phyloP scores from a whole-genome alignment of 2,329 filamentous ascomycete species.

The Bipolaris gigantea region DNA sequence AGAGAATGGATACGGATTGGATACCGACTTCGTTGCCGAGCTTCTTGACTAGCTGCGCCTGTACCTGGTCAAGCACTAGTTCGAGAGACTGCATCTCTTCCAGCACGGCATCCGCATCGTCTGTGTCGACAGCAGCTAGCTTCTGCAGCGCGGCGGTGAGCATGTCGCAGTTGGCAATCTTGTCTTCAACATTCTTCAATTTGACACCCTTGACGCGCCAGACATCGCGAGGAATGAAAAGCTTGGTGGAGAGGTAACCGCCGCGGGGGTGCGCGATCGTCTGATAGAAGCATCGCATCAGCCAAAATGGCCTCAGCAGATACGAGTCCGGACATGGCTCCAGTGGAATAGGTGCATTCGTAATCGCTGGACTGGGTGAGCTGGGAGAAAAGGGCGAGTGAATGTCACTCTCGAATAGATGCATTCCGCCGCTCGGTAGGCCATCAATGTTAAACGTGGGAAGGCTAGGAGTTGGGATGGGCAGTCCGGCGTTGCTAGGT shows the following conservation, averaged over 20 bases:
- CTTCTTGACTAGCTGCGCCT: conserved; percentile 74
- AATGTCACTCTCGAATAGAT: conserved; percentile 82
- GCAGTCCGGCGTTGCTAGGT: conserved; percentile 61
- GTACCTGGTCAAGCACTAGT: conserved; percentile 80
- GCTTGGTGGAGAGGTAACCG: conserved; percentile 85
- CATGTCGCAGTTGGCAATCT: conserved; percentile 86
- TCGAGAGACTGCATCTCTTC: conserved; percentile 95
- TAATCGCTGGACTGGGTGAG: conserved; percentile 63
- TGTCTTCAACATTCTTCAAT: conserved; percentile 88
- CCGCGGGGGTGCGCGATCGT: conserved; percentile 89
- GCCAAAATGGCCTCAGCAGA: conserved; percentile 93
- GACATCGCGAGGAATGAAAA: conserved; percentile 90
- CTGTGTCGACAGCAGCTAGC: conserved; percentile 79
- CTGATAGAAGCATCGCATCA: conserved; percentile 93
- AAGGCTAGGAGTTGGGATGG: conserved; percentile 68
- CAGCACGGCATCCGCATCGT: conserved; percentile 86
- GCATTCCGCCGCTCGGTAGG: conserved; percentile 67
- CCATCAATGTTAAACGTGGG: conserved; percentile 62
- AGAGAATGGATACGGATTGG: conserved; percentile 70
- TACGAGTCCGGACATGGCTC: conserved; percentile 91
- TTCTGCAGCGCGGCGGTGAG: conserved; percentile 87
- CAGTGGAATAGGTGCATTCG: conserved; percentile 72
- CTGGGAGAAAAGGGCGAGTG: conserved; percentile 67
- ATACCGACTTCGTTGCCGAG: conserved; percentile 92
- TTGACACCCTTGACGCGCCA: conserved; percentile 96